Base-by-base conservation (phyloP, 495 filamentous ascomycete genomes). In the Platismatia glauca region DNA sequence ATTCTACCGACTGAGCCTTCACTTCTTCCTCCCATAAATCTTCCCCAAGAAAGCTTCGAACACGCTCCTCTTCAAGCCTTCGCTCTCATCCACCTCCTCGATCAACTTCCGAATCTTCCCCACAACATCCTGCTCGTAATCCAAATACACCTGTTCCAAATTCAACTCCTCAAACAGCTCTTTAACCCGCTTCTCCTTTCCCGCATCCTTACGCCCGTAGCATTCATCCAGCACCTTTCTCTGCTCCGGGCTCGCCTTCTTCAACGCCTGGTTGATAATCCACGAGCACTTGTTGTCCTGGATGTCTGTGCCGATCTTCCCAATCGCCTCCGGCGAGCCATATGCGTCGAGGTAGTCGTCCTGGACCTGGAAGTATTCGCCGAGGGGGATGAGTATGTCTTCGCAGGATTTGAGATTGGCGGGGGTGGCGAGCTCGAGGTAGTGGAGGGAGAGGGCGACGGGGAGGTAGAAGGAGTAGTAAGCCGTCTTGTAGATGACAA, bases 401-500 rank as follows among this genome's bases (percentile, higher is more conserved):
- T 91, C 84, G 46, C 89, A 86, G 71, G 88, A 85, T 74, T 89
- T 84, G 60, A 97, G 84, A 79, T 95, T 97, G 72, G 86, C 81
- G 9, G 84, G 81, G 15, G 89, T 91, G 13, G 93, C 95, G 43
- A 89, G 76, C 63, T 89, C 84, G 67, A 92, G 82, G 72, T 89
- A 85, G 77, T 89, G 78, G 67, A 98, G 78, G 0, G 95, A 89
- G 35, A 97, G 81, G 9, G 90, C 93, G n/a, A 98, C 91, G 43
- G 94, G 94, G 0, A 98, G 88, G 79, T 97, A 97, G 83, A 98
- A 98, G 71, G 84, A 89, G 81, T 98, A 98, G 78, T 93, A 98
- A 43, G 94, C 95, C 35, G 95, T 98, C 84, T 98, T 98, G 85
- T 91, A 97, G 76, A 92, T 89, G 74, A 98, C 94, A 72, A 98